Conservation (phyloP, 1,284 basidiomycete genomes). For the Albatrellus sp. region DNA sequence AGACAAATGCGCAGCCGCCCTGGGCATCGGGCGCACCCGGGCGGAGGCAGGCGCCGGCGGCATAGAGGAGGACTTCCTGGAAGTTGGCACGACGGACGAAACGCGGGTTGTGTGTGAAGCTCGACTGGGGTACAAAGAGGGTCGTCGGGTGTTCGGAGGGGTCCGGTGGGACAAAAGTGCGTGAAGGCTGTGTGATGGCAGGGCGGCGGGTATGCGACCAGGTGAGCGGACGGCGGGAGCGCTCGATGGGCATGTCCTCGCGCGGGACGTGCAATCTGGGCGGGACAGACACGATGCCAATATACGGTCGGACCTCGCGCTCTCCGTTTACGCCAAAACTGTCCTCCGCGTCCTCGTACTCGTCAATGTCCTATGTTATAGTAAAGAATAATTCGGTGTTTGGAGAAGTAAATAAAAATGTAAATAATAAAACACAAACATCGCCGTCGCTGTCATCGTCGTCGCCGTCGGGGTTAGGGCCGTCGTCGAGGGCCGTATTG, state of each 20-base stretch:
- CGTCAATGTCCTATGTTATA: not conserved
- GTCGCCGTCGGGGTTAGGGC: not conserved
- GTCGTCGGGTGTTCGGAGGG: not conserved
- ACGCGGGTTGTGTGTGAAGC: constrained; percentile 2
- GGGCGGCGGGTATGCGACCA: not conserved
- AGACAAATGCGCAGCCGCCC: constrained; percentile 10
- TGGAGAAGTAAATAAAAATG: too few relatives aligned
- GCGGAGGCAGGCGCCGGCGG: constrained; percentile 9
- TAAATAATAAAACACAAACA: too few relatives aligned
- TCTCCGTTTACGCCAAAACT: not conserved
- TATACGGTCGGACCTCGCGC: constrained; percentile 1
- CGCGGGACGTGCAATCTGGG: not conserved
- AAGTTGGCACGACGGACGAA: constrained; percentile 9
- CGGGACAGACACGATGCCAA: not conserved
- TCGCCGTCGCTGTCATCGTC: not conserved
- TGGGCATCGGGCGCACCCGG: constrained; percentile 4
- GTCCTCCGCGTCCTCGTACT: not conserved
- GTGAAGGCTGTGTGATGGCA: not conserved
- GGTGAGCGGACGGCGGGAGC: not conserved
- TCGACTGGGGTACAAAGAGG: constrained; percentile 3
- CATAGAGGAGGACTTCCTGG: constrained; percentile 9
- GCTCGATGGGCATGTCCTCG: constrained; percentile 3
- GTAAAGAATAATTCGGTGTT: too few relatives aligned
- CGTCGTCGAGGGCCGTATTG: not conserved
- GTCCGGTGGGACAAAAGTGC: constrained; percentile 1